Base-by-base conservation (phyloP, 2,329 filamentous ascomycete species). In the Arthroderma sp. region DNA sequence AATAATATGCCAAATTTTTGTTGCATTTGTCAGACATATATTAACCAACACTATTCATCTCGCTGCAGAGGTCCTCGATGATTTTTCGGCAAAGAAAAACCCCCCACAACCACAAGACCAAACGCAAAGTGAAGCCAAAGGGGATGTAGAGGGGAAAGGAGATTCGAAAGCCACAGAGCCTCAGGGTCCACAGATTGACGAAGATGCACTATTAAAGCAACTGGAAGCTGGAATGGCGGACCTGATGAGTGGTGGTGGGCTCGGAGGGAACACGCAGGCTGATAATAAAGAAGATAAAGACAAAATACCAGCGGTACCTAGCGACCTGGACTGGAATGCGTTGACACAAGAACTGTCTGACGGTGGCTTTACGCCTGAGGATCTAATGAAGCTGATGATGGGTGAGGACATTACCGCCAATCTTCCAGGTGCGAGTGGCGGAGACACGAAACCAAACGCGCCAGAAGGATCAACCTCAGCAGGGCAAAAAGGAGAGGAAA, bases 221-320 rank as follows among this genome's bases (percentile, higher is more conserved):
- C 68, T 96, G n/a, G 84, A 94, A 62, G 81, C 80, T 6, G 85
- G 87, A 45, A 94, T 96, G 87, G 83, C 84, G 22, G 80, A 82
- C 51, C 67, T 95, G 43, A 75, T 95, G 53, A 48, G 37, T 30
- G 48, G 74, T 91, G 73, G 77, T 86, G 60, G 74, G 77, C 48
- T 81, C 91, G 57, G 85, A 91, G 51, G 82, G 89, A 58, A 75
- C 32, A 75, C 75, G 49, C 73, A 72, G 38, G 70, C 74, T 38
- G 69, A 72, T 5, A 55, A 22, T 22, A 22, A 22, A 22, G 15
- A 22, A 22, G 15, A 22, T 62, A 33, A 42, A 53, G 48, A 53
- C 56, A 50, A 48, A 28, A 39, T 52, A 42, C 15, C 29, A 53
- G 56, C 7, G 50, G 51, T 38, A 49, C 36, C 41, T 3, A 36